Evolutionary conservation across 768 basidiomycete species (phyloP).

Genomic region (Boletus subparvulus): DNA sequence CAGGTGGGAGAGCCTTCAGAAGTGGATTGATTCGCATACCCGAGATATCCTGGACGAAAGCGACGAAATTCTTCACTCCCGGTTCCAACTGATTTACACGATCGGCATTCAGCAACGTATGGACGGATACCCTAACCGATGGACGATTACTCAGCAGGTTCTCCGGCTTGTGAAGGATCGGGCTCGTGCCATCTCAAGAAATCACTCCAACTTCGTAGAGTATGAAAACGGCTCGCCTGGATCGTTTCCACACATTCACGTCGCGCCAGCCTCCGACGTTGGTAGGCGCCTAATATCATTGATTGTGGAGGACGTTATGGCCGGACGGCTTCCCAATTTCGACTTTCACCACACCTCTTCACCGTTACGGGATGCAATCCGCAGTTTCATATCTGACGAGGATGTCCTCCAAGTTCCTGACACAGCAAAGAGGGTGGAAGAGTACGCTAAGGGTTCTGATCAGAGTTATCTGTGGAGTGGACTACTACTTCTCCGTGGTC

Average conservation of each 20-base stretch:
- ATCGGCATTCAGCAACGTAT: slow-evolving; percentile 21
- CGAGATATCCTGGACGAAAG: slow-evolving; percentile 24
- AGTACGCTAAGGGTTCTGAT: background rate
- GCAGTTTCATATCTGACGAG: slow-evolving; percentile 11
- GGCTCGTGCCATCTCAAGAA: too few relatives aligned
- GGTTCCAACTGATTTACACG: slow-evolving; percentile 20
- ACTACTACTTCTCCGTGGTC: slow-evolving; percentile 27
- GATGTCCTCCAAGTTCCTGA: background rate
- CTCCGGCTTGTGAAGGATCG: slow-evolving; percentile 12
- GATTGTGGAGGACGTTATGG: slow-evolving; percentile 6
- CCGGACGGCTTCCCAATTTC: slow-evolving; percentile 7
- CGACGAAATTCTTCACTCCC: slow-evolving; percentile 26
- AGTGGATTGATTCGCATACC: slow-evolving; percentile 11
- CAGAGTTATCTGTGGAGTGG: background rate
- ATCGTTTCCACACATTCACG: slow-evolving; percentile 9
- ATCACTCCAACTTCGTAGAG: background rate
- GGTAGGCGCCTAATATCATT: background rate
- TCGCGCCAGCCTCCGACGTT: background rate
- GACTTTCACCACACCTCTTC: slow-evolving; percentile 2
- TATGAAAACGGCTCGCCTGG: background rate
- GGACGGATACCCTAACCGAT: slow-evolving; percentile 29
- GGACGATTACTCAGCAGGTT: slow-evolving; percentile 29
- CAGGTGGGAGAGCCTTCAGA: slow-evolving; percentile 14
- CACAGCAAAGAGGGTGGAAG: slow-evolving; percentile 2
- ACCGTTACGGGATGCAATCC: background rate